Base-by-base conservation (phyloP, 345 rosid species). In the Eucalyptus curtisii region DNA sequence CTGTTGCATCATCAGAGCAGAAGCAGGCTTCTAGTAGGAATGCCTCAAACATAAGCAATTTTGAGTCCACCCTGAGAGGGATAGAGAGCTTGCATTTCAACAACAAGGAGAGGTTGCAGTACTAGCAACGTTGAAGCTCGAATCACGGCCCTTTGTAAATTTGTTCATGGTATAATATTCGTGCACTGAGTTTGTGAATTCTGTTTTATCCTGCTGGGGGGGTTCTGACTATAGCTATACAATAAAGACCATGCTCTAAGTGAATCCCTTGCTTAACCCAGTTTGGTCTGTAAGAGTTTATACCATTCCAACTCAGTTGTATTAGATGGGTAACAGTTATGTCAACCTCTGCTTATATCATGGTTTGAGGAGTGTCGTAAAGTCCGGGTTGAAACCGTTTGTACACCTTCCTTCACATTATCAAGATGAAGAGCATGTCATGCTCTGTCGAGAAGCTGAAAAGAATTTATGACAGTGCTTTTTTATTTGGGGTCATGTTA, bases 11-110 rank as follows among this genome's bases (percentile, higher is more conserved):
- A 87, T 92, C 97, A 33, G 98, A 96, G 88, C 96, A 90, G 89
- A 92, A 89, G 89, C 92, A 82, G 40, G 90, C 96, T 37, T 93
- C 97, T 30, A 91, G 91, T 59, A 95, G 95, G 88, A 94, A 81
- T 91, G 52, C 94, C 49, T 76, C 97, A 85, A 94, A 93, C 90
- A 88, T 92, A 85, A 95, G 91, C 92, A 94, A 93, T 86, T 89
- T 95, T 27, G 99, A 97, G 90, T 93, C 99, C 66, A 93, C 97
- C 64, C 94, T 96, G 33, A 93, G 93, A 88, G 99, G 99, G 88
- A 94, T 97, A 20, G 98, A 96, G 92, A 92, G 94, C 91, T 92
- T 96, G 90, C 95, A 93, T 88, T 93, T 95, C 95, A 94, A 93
- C 88, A 88, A 93, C 88, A 88, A 86, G 27, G 95, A 92, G 90